Percentiles rank a stretch among this genome's conserved stretches.
These are phyloP conservation scores for Biscogniauxia marginata DNA, from an alignment of 2,329 filamentous ascomycete genomes.

Conservation along the genomic window DNA sequence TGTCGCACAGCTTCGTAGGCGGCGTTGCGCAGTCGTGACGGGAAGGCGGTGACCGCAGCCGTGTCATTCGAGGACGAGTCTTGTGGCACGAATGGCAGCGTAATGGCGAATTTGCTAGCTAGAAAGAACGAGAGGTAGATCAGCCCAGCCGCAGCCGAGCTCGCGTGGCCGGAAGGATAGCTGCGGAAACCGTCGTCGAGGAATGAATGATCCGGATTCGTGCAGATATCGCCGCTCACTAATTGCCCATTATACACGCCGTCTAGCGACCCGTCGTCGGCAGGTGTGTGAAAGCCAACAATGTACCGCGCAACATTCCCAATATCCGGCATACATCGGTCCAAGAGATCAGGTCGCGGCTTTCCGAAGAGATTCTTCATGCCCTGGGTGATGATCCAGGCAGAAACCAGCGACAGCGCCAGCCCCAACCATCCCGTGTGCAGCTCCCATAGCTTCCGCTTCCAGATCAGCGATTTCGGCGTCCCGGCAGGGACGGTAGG, in stretches of 20 bases:
- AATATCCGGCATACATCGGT: slow-evolving; percentile 75
- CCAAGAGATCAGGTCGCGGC: slow-evolving; percentile 78
- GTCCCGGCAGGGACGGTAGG: slow-evolving; percentile 62
- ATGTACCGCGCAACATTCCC: slow-evolving; percentile 56
- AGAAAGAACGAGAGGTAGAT: slow-evolving; percentile 86
- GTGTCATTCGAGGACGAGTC: slow-evolving; percentile 45
- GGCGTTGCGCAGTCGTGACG: slow-evolving; percentile 60
- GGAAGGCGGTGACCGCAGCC: slow-evolving; percentile 63
- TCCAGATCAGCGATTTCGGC: slow-evolving; percentile 66
- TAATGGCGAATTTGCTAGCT: slow-evolving; percentile 76
- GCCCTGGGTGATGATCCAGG: slow-evolving; percentile 79
- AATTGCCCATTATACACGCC: slow-evolving; percentile 59
- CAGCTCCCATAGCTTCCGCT: slow-evolving; percentile 85
- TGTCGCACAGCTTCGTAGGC: slow-evolving; percentile 37
- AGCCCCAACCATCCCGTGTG: slow-evolving; percentile 84
- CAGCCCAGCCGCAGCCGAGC: slow-evolving; percentile 73
- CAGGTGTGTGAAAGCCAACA: slow-evolving; percentile 47
- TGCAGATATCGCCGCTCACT: slow-evolving; percentile 76
- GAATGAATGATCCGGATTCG: slow-evolving; percentile 56
- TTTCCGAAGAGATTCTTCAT: slow-evolving; percentile 76
- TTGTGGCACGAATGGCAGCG: slow-evolving; percentile 65
- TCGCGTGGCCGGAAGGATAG: slow-evolving; percentile 77
- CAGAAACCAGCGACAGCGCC: slow-evolving; percentile 65
- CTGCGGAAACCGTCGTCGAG: slow-evolving; percentile 81
- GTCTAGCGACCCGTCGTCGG: slow-evolving; percentile 35